A percentile compares a stretch with the other conserved stretches of the same genome.
Conservation (phyloP, 768 basidiomycete species). For the Leccinellum albellum region DNA sequence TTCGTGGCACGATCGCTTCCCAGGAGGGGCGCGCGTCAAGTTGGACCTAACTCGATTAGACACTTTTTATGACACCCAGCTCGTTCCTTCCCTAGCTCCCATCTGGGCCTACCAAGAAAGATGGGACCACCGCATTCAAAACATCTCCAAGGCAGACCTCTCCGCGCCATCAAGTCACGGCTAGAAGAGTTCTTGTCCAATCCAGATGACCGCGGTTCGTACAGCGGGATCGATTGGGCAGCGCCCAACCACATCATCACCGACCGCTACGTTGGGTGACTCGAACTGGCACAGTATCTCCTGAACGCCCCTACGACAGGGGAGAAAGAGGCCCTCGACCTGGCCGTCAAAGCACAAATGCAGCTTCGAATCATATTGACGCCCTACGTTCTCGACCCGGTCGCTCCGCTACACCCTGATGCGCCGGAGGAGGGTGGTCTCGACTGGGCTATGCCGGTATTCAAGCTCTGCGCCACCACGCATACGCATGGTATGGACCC, state of each 20-base stretch:
- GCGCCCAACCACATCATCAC: constrained; percentile 25
- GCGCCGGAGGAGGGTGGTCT: background rate
- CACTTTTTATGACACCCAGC: constrained; percentile 26
- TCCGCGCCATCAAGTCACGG: background rate
- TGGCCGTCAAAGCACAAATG: constrained; percentile 6
- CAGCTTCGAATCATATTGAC: constrained; percentile 24
- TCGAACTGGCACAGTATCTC: constrained; percentile 25
- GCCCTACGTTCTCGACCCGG: constrained; percentile 24
- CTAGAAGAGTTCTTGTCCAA: constrained; percentile 3
- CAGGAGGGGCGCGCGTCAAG: constrained; percentile 26
- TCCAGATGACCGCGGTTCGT: background rate
- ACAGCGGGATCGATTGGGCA: constrained; percentile 34
- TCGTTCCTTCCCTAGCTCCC: constrained; percentile 17
- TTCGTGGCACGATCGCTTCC: constrained; percentile 24
- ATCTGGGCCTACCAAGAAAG: constrained; percentile 14
- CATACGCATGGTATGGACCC: constrained; percentile 17
- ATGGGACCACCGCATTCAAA: constrained; percentile 16
- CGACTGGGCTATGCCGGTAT: constrained; percentile 31
- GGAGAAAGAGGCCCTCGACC: background rate
- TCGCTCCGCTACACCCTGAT: background rate
- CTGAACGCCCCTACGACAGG: constrained; percentile 11
- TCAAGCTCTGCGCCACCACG: constrained; percentile 27
- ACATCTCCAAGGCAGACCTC: constrained; percentile 13
- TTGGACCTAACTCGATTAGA: constrained; percentile 16
- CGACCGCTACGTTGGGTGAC: constrained; percentile 30